Percentiles rank a stretch among this genome's conserved stretches.
Conservation (phyloP, 2,329 filamentous ascomycete species). For the Neodidymelliopsis sp. region DNA sequence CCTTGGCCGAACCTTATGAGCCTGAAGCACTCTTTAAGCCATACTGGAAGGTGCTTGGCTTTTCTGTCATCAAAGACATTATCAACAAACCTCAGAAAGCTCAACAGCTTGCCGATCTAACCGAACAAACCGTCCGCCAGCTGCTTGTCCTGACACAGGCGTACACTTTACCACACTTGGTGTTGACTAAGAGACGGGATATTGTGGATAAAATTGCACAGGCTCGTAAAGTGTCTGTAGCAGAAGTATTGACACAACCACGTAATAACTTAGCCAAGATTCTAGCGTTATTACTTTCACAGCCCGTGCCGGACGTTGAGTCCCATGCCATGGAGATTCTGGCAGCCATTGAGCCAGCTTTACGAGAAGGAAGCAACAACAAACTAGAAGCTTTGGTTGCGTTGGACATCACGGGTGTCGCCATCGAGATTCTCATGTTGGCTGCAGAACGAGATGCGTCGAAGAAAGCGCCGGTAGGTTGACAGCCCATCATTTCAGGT, state of each 20-base stretch:
- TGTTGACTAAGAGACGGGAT: slow-evolving; percentile 78
- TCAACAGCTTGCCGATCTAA: slow-evolving; percentile 79
- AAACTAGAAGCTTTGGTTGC: slow-evolving; percentile 74
- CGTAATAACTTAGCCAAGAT: slow-evolving; percentile 65
- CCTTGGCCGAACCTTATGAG: slow-evolving; percentile 71
- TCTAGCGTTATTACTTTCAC: slow-evolving; percentile 64
- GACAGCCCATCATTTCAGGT: background rate
- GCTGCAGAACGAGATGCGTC: slow-evolving; percentile 71
- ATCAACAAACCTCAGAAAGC: slow-evolving; percentile 81
- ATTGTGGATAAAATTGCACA: slow-evolving; percentile 82
- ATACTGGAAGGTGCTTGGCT: slow-evolving; percentile 87
- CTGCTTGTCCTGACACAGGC: slow-evolving; percentile 79
- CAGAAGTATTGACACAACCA: slow-evolving; percentile 68
- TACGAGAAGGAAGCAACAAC: slow-evolving; percentile 64
- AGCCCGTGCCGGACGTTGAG: slow-evolving; percentile 70
- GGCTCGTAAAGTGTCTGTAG: slow-evolving; percentile 64
- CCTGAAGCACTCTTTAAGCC: slow-evolving; percentile 78
- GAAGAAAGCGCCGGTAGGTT: slow-evolving; percentile 64
- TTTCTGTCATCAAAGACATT: slow-evolving; percentile 83
- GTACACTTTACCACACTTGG: slow-evolving; percentile 84
- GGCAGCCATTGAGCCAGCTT: slow-evolving; percentile 71
- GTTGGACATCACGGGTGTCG: slow-evolving; percentile 76
- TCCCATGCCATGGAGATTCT: slow-evolving; percentile 73
- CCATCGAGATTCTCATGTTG: slow-evolving; percentile 82
- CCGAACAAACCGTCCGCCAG: slow-evolving; percentile 76